Base-by-base conservation (phyloP, 805 yeast species). In the Metschnikowia lachancei region DNA sequence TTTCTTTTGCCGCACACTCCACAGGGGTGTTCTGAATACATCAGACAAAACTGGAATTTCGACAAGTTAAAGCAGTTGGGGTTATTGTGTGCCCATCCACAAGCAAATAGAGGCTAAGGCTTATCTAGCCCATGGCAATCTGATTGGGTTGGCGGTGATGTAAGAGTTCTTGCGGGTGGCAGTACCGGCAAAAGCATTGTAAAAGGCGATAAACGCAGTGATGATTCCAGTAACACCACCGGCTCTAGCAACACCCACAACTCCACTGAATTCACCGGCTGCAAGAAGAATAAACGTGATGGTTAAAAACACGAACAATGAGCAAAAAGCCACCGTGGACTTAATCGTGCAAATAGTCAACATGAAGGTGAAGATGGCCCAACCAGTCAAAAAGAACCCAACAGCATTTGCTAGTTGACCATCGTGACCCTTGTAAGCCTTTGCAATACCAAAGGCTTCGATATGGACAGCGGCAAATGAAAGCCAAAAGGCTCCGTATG, bases 401-500 rank as follows among this genome's bases (percentile, higher is more conserved):
- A 70, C 51, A 3, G 74, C 75, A 42, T 58, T 54, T 3, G 32
- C 43, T 3, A 70, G 50, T 53, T 64, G 65, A n/a, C 41, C 52
- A 3, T 49, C 46, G 20, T 62, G 66, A 16, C 55, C 60, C 11
- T 44, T 57, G 39, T 68, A 68, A 13, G 89, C 82, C 3, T 63
- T 67, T 22, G 63, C 64, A 47, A 84, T 80, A 28, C 85, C 85
- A 62, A 84, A 85, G 58, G 80, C 75, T 12, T 75, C 74, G 33
- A 83, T 68, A 51, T 76, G 63, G 37, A 85, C 74, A 1, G 87
- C 83, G 28, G 79, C 84, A 57, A 66, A 85, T 18, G 83, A 66
- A 56, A 83, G 59, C 90, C 90, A 84, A 63, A 83, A 85, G 3
- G 83, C 85, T 41, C 90, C 90, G 34, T 56, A 56, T 2, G 55